phyloP scores from a whole-genome alignment of 331 rosid genomes.

The Phaseolus coccineus region DNA sequence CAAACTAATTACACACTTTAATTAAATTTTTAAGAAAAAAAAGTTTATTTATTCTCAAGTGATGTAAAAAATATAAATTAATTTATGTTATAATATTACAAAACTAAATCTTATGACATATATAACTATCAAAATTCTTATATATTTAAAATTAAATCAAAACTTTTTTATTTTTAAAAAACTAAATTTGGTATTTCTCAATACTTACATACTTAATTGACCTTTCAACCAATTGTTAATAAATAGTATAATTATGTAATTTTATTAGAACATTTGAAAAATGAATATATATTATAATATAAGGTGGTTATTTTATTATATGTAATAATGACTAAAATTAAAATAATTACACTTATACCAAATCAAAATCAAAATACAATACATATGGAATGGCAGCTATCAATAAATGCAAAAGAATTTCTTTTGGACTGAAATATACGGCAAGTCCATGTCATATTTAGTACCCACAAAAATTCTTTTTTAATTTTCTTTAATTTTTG shows the following conservation, averaged over 20 bases:
- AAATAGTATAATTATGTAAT: neutral
- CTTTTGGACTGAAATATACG: conserved; percentile 54
- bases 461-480: conserved; percentile 40
- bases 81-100: no score
- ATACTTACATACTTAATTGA: no score
- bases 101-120: no score
- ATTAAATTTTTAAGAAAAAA: no score
- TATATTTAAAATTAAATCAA: no score
- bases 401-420: conserved; percentile 42
- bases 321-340: neutral
- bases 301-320: neutral
- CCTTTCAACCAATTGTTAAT: neutral
- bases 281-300: neutral
- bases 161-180: no score
- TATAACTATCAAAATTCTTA: no score
- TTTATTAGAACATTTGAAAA: neutral
- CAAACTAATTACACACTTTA: no score
- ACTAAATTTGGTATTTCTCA: no score
- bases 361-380: neutral
- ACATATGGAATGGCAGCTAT: conserved; percentile 3
- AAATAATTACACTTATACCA: neutral
- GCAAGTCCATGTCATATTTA: conserved; percentile 43
- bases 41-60: no score
- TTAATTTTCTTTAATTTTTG: neutral
- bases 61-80: no score